A percentile compares a stretch with the other conserved stretches of the same genome.
Evolutionary conservation across 352 stramenopile genomes (phyloP).

Genomic region (Phytophthora sojae): DNA sequence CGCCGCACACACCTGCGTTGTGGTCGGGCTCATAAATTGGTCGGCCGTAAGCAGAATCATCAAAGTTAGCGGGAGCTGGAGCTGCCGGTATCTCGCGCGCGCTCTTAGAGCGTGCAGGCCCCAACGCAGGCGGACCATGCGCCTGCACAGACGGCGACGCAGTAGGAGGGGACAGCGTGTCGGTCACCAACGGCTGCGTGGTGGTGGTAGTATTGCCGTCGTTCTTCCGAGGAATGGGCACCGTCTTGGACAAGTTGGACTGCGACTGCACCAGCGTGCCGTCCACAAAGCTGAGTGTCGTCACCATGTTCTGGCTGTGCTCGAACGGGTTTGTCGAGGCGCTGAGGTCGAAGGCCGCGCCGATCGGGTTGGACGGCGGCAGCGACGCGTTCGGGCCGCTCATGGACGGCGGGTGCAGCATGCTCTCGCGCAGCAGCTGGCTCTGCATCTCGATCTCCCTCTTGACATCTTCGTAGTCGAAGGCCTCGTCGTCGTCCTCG

Average conservation of each 20-base stretch:
- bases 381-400: slow-evolving; percentile 42
- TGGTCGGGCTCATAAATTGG: slow-evolving; percentile 55
- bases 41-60: slow-evolving; percentile 37
- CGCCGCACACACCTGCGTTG: slow-evolving; percentile 72
- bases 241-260: slow-evolving; percentile 35
- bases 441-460: slow-evolving; percentile 81
- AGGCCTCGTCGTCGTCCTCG: slow-evolving; percentile 69
- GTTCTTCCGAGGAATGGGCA: slow-evolving; percentile 25
- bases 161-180: slow-evolving; percentile 31
- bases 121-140: slow-evolving; percentile 10
- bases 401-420: slow-evolving; percentile 57
- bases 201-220: not conserved
- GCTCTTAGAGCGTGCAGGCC: slow-evolving; percentile 35
- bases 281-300: slow-evolving; percentile 52
- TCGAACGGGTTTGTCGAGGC: slow-evolving; percentile 45
- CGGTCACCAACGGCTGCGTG: slow-evolving; percentile 27
- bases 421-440: slow-evolving; percentile 77
- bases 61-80: slow-evolving; percentile 16
- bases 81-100: slow-evolving; percentile 15
- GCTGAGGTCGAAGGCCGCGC: slow-evolving; percentile 36
- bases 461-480: slow-evolving; percentile 76
- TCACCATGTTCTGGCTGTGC: slow-evolving; percentile 49
- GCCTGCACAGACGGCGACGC: slow-evolving; percentile 19
- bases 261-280: slow-evolving; percentile 48
- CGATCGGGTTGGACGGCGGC: slow-evolving; percentile 35